phyloP scores from a whole-genome alignment of 75 land plant genomes.

The Larix kaempferi region DNA sequence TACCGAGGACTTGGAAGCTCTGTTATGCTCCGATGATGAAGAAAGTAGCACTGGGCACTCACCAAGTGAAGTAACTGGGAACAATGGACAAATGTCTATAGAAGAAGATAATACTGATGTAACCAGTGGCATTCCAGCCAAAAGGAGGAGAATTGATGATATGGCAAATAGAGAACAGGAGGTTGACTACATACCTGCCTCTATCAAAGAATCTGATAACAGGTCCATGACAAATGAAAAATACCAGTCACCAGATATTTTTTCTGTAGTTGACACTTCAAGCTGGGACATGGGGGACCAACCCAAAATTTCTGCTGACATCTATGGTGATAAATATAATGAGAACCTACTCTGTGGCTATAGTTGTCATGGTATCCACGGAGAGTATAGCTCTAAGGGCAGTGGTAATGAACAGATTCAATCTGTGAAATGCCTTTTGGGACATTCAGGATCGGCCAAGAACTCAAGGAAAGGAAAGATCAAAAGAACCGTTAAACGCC shows the following conservation, averaged over 20 bases:
- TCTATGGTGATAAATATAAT: not conserved
- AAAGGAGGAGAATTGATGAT: conserved; percentile 25
- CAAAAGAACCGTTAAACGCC: conserved; percentile 16
- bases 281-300: conserved; percentile 12
- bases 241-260: not conserved
- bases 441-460: conserved; percentile 9
- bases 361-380: not conserved
- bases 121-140: conserved; percentile 24
- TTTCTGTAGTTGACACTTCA: conserved; percentile 23
- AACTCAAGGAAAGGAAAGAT: conserved; percentile 29
- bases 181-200: conserved; percentile 7
- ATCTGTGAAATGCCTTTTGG: not conserved
- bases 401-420: not conserved
- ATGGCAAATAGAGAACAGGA: conserved; percentile 16
- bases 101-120: conserved; percentile 26
- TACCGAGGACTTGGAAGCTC: conserved; percentile 63
- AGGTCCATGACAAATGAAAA: conserved; percentile 1
- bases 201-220: not conserved
- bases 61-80: conserved; percentile 20
- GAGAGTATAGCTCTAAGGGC: not conserved
- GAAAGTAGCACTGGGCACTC: conserved; percentile 62
- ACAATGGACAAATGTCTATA: not conserved
- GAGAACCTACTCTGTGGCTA: not conserved
- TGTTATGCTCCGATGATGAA: conserved; percentile 58
- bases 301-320: not conserved